phyloP scores from a whole-genome alignment of 345 rosid species.

The Cochlearia excelsa region DNA sequence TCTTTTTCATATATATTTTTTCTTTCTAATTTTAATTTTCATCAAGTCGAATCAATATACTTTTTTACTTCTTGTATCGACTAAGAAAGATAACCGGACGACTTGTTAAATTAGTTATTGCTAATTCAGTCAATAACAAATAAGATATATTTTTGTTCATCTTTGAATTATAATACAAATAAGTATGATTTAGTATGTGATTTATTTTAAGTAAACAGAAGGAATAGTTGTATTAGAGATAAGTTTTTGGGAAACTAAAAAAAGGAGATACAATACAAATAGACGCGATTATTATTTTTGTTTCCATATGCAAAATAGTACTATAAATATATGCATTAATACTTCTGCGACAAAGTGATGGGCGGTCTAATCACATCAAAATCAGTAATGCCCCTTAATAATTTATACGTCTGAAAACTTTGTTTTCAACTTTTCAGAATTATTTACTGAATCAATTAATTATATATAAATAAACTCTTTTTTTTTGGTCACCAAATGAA shows the following conservation, averaged over 20 bases:
- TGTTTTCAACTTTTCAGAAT: conserved; percentile 8
- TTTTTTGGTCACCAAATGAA: too few species aligned
- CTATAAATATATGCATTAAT: conserved; percentile 27
- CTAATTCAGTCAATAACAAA: too few species aligned
- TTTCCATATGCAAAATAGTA: conserved; percentile 28
- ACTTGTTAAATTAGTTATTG: too few species aligned
- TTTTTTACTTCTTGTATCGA: too few species aligned
- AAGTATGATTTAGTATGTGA: too few species aligned
- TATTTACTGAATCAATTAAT: too few species aligned
- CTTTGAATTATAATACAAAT: too few species aligned
- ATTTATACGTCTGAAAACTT: conserved; percentile 31
- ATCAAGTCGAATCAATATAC: neutral
- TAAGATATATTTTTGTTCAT: too few species aligned
- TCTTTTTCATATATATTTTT: conserved; percentile 9
- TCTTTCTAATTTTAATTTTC: conserved; percentile 2
- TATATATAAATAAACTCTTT: too few species aligned
- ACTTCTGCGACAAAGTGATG: conserved; percentile 44
- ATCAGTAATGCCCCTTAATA: conserved; percentile 42
- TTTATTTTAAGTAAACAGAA: neutral
- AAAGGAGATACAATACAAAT: conserved; percentile 17
- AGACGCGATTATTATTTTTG: conserved; percentile 34
- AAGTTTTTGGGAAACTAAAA: conserved; percentile 39
- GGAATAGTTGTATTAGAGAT: conserved; percentile 25
- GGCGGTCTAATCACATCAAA: conserved; percentile 54
- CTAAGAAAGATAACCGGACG: too few species aligned